Conservation (phyloP, 1,139 yeast species). For the Hemisphaericaspora subhashii region DNA sequence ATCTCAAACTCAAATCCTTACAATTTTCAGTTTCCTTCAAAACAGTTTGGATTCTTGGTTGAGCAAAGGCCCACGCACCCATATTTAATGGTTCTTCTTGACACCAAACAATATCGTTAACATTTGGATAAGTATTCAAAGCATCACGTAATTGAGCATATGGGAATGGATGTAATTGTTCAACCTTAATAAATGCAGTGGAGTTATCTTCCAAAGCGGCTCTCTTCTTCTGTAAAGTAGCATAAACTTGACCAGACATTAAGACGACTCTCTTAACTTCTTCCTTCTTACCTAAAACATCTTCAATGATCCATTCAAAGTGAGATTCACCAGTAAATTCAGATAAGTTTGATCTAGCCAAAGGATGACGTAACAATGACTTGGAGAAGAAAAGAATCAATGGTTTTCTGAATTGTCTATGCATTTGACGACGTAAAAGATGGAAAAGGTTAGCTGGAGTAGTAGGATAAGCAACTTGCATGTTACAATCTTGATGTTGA, state of each 20-base stretch:
- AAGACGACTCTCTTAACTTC: constrained; percentile 87
- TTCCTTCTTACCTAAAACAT: constrained; percentile 73
- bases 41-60: constrained; percentile 79
- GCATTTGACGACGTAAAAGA: constrained; percentile 97
- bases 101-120: constrained; percentile 91
- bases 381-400: constrained; percentile 87
- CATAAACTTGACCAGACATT: constrained; percentile 91
- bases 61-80: constrained; percentile 81
- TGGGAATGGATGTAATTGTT: constrained; percentile 99
- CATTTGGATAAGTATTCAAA: constrained; percentile 74
- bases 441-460: constrained; percentile 98
- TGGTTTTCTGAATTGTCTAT: constrained; percentile 98
- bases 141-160: constrained; percentile 88
- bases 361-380: constrained; percentile 93
- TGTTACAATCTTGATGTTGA: constrained; percentile 98
- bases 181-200: constrained; percentile 87
- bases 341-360: constrained; percentile 79
- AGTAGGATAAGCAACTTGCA: constrained; percentile 97
- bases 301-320: constrained; percentile 96
- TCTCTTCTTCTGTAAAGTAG: constrained; percentile 89
- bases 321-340: constrained; percentile 92
- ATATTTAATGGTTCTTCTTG: constrained; percentile 99
- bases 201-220: constrained; percentile 69
- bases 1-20: constrained; percentile 61
- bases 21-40: constrained; percentile 73